These are phyloP conservation scores for Wickerhamomyces sp. DNA, from an alignment of 1,139 yeast genomes.

Conservation along the genomic window DNA sequence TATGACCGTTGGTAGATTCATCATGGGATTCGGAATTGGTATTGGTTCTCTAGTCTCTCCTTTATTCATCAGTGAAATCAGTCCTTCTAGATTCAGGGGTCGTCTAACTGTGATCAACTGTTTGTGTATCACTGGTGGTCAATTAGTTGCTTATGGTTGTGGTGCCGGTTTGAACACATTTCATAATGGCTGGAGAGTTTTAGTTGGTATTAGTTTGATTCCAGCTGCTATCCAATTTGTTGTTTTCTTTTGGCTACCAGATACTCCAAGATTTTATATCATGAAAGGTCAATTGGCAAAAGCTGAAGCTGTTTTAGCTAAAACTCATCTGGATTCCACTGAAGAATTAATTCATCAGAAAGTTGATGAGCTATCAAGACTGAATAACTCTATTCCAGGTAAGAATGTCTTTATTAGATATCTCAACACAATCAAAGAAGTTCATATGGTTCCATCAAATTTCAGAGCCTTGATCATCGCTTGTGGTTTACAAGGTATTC, in stretches of 20 bases:
- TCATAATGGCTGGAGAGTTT: constrained; percentile 84
- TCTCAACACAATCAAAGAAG: constrained; percentile 59
- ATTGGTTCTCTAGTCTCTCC: constrained; percentile 90
- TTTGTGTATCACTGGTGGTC: constrained; percentile 71
- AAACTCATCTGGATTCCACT: constrained; percentile 52
- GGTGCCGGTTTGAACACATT: constrained; percentile 83
- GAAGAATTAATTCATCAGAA: constrained; percentile 53
- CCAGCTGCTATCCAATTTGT: constrained; percentile 80
- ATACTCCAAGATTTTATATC: constrained; percentile 87
- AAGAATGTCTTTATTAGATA: constrained; percentile 46
- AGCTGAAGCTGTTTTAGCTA: constrained; percentile 62
- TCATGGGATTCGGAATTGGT: constrained; percentile 96
- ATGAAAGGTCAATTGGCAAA: constrained; percentile 58
- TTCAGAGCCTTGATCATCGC: constrained; percentile 83
- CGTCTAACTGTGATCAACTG: constrained; percentile 57
- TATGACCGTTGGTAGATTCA: constrained; percentile 85
- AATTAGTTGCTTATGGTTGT: constrained; percentile 82
- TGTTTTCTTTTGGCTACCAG: constrained; percentile 83
- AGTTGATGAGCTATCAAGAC: constrained; percentile 47
- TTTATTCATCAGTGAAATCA: constrained; percentile 82
- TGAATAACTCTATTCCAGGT: constrained; percentile 56
- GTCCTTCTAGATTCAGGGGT: constrained; percentile 90
- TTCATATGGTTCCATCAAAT: constrained; percentile 75
- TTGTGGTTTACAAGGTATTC: constrained; percentile 91
- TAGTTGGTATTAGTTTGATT: constrained; percentile 83